A percentile compares a stretch with the other conserved stretches of the same genome.
These are phyloP conservation scores for Alternaria novae-zelandiae DNA, from an alignment of 2,329 filamentous ascomycete species.

Conservation along the genomic window DNA sequence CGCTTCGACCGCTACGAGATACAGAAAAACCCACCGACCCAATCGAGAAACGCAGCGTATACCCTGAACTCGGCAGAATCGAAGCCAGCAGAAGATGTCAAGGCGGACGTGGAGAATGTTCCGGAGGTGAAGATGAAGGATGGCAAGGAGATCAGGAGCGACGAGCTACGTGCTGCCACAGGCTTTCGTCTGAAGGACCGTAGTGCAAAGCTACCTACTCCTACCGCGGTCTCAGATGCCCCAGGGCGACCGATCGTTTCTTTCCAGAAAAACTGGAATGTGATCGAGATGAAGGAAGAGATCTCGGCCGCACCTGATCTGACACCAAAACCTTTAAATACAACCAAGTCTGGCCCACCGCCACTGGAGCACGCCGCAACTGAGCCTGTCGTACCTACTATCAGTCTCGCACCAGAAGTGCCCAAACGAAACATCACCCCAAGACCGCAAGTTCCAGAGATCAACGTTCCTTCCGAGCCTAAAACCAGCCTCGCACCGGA, in stretches of 20 bases:
- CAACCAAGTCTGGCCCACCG: conserved; percentile 29
- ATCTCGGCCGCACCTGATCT: conserved; percentile 37
- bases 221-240: conserved; percentile 87
- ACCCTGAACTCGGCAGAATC: conserved; percentile 65
- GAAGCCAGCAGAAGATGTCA: conserved; percentile 35
- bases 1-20: conserved; percentile 70
- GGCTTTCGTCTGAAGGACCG: conserved; percentile 87
- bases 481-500: conserved; percentile 58
- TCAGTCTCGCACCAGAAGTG: conserved; percentile 55
- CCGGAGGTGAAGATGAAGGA: conserved; percentile 67
- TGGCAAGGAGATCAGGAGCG: conserved; percentile 80
- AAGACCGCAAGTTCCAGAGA: conserved; percentile 27
- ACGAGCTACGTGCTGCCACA: conserved; percentile 89
- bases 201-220: conserved; percentile 84
- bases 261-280: conserved; percentile 84
- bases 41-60: conserved; percentile 82
- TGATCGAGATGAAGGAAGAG: conserved; percentile 71
- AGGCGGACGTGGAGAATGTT: conserved; percentile 40
- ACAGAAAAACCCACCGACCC: conserved; percentile 80
- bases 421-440: conserved; percentile 22
- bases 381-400: conserved; percentile 56
- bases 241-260: conserved; percentile 95
- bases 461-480: conserved; percentile 49
- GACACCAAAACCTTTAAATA: conserved; percentile 23
- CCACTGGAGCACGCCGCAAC: conserved; percentile 48